Base-by-base conservation (phyloP, 257 asterid species). In the Echium plantagineum region DNA sequence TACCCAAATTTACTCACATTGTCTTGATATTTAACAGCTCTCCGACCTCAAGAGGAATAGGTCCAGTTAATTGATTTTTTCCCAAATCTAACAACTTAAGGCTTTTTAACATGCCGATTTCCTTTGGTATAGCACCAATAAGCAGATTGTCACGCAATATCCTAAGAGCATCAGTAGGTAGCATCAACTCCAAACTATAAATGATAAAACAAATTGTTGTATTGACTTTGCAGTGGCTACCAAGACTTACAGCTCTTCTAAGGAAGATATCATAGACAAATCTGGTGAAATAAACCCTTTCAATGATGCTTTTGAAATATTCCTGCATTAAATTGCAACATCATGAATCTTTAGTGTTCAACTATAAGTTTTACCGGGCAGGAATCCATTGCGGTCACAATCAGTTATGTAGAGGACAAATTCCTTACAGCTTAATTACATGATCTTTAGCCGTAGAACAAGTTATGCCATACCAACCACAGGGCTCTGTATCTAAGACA, bases 221-320 rank as follows among this genome's bases (percentile, higher is more conserved):
- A 21, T 6, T 20, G 5, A 60, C 58, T 22, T 24, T 62, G 19
- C 32, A 28, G 46, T 58, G 32, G 32, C 32, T 28, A 28, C 3
- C 32, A 28, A 70, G 67, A 46, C 95, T 79, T 69, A 93, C 99
- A 93, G 53, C 78, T 86, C 91, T 83, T 84, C 79, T 86, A 93
- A 73, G 59, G 65, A 31, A 0, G 81, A 66, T 69, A 93, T 78
- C 71, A 66, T 75, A 72, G 78, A 72, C 68, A 93, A 66, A 49
- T 87, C 87, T 0, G 94, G 94, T 42, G 90, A 87, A 69, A 93
- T 70, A 68, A 89, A 89, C 30, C 97, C 97, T 80, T 73, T 93
- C 58, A 93, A 70, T 26, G 94, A 86, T 63, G 90, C 83, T 46
- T 85, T 71, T 3, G 97, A 86, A 71, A 93, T 70, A 75, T 93